Base-by-base conservation (phyloP, 495 filamentous ascomycete genomes). In the Hypoxylon perforatum region DNA sequence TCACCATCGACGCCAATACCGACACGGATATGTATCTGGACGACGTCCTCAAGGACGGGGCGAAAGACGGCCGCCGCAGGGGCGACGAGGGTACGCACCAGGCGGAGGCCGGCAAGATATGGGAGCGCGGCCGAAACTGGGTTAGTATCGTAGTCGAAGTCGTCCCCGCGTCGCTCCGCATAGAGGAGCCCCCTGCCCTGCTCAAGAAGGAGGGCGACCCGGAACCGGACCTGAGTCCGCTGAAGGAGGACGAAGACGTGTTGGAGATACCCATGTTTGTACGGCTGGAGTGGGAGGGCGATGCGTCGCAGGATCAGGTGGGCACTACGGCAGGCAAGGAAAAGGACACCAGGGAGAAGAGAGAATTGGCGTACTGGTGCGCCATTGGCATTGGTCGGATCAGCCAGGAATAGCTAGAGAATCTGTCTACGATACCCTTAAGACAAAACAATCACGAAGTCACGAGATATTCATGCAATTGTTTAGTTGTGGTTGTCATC, bases 191-290 rank as follows among this genome's bases (percentile, higher is more conserved):
- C 1, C 47, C 57, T 6, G 49, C 53, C 18, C 7, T 54, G 33
- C 42, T 75, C 19, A 63, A 52, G 23, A 75, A 71, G 21, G 58
- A 60, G 7, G 68, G 67, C 47, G 73, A 59, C 57, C 65, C 25
- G 41, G 76, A 61, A 39, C 67, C 64, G 33, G 76, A 75, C 48
- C 35, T 48, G 45, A 56, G 66, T 0, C 77, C 76, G 57, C 63
- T 88, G 33, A 84, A 80, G 58, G 88, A 92, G 54, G 91, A 94
- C 68, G 93, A 95, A 66, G 91, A 96, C 72, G 84, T 97, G n/a
- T 78, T 97, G 33, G 95, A 99, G 82, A 94, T 98, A 67, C 94
- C 95, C 35, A 86, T 99, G 53, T 94, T 94, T 77, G 92, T 98
- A 69, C 84, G 92, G 42, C 82, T 97, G 65, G 93, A 97, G 76